phyloP scores from a whole-genome alignment of 441 rosid genomes.

The Pelargonium myrrhifolium region DNA sequence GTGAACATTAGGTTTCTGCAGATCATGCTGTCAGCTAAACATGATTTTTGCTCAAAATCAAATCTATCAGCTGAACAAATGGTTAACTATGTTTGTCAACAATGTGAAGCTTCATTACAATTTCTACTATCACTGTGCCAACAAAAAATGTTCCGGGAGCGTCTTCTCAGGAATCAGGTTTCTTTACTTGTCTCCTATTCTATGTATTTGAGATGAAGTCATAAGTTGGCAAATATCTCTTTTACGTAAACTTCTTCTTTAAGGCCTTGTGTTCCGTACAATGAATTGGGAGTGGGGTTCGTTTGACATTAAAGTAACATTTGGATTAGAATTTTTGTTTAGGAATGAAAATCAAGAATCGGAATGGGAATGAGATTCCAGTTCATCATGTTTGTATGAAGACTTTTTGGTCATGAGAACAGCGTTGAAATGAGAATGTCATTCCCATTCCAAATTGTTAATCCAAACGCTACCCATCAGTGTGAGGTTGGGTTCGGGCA shows the following conservation, averaged over 20 bases:
- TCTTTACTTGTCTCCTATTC: slow-evolving; percentile 15
- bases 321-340: too few relatives aligned
- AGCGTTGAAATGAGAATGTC: too few relatives aligned
- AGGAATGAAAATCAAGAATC: too few relatives aligned
- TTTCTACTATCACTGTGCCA: slow-evolving; percentile 80
- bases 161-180: slow-evolving; percentile 75
- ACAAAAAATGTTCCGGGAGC: slow-evolving; percentile 70
- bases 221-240: slow-evolving; percentile 5
- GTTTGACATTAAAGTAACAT: not conserved
- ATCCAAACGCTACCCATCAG: not conserved
- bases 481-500: not conserved
- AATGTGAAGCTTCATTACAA: slow-evolving; percentile 92
- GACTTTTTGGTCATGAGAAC: too few relatives aligned
- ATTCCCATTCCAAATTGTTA: too few relatives aligned
- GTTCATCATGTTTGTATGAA: too few relatives aligned
- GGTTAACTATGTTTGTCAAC: slow-evolving; percentile 60
- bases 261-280: not conserved
- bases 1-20: slow-evolving; percentile 51
- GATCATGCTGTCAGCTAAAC: slow-evolving; percentile 39
- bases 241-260: not conserved
- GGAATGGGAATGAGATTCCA: too few relatives aligned
- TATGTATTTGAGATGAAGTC: slow-evolving; percentile 12
- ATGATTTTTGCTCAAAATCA: slow-evolving; percentile 22
- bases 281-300: not conserved
- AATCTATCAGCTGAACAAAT: slow-evolving; percentile 34